These are phyloP conservation scores for Magnusiomyces suaveolens DNA, from an alignment of 1,139 yeast genomes.

Conservation along the genomic window DNA sequence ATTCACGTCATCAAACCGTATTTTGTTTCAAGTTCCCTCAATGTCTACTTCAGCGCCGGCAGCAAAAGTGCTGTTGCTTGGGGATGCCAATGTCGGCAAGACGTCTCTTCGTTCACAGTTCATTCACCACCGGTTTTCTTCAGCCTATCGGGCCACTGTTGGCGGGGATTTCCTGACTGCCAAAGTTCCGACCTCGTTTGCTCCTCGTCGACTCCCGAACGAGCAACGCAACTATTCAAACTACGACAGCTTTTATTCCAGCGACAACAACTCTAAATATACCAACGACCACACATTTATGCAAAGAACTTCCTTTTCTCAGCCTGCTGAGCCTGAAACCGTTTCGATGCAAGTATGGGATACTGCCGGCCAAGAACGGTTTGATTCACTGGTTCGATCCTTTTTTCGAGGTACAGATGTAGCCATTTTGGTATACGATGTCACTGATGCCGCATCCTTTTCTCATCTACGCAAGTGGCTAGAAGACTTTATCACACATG, in stretches of 20 bases:
- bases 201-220: neutral
- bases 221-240: neutral
- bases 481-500: conserved; percentile 41
- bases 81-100: conserved; percentile 57
- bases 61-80: conserved; percentile 46
- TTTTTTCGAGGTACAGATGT: conserved; percentile 56
- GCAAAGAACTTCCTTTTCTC: neutral
- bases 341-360: conserved; percentile 53
- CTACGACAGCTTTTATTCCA: neutral
- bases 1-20: too few species aligned
- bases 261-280: neutral
- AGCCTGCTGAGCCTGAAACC: conserved; percentile 11
- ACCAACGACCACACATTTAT: neutral
- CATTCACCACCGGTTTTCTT: conserved; percentile 48
- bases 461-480: conserved; percentile 46
- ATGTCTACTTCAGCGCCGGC: neutral
- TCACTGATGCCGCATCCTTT: conserved; percentile 44
- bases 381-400: conserved; percentile 49
- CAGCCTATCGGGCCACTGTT: conserved; percentile 51
- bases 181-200: conserved; percentile 25
- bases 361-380: conserved; percentile 59
- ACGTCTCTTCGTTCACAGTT: conserved; percentile 52
- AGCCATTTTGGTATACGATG: conserved; percentile 48
- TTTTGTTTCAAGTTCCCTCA: too few species aligned
- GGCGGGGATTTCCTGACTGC: conserved; percentile 54